Evolutionary conservation across 306 rosid species (phyloP), one percentile per base, ranked within the genome.

Genomic region (Oxytropis ochrocephala): DNA sequence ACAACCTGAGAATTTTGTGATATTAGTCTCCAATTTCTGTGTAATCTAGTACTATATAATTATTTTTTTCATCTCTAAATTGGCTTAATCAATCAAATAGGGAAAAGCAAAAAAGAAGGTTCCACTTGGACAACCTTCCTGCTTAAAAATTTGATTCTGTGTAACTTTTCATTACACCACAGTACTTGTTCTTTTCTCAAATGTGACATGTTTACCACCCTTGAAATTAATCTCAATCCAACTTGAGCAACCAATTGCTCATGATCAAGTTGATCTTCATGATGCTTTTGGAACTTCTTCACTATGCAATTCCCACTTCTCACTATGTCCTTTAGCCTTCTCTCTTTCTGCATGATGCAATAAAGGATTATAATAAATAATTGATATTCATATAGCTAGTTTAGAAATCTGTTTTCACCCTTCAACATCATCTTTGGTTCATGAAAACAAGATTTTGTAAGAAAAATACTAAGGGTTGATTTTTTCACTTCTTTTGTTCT

Each of bases 201-300:
- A 32, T 73, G 85, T 17, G 96, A 75, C 91, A 92, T 79, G 64
- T 61, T 79, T n/a, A 90, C 54, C 73, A 90, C 95, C 77, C 92
- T 85, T 65, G 90, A 87, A 65, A 88, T 63, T 82, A 94, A 74
- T 77, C 78, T 91, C 67, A 90, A 52, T 41, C 87, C 97, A 73
- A 94, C 92, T 73, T 81, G 90, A 61, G 97, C 96, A 17, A 85
- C 51, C 29, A 90, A 46, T 60, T 84, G 73, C 53, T 53, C 81
- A 30, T 83, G 81, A 33, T 81, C 82, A 79, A 79, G 73, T 48
- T 67, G 50, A 17, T 72, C 75, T 17, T 83, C 83, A 14, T 81
- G 86, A 10, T 79, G 89, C 87, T 84, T 94, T 80, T 85, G 91
- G 68, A 94, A 82, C 86, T 80, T 94, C 81, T 68, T 89, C 49